phyloP scores from a whole-genome alignment of 257 asterid species.

The Nicotiana attenuata region DNA sequence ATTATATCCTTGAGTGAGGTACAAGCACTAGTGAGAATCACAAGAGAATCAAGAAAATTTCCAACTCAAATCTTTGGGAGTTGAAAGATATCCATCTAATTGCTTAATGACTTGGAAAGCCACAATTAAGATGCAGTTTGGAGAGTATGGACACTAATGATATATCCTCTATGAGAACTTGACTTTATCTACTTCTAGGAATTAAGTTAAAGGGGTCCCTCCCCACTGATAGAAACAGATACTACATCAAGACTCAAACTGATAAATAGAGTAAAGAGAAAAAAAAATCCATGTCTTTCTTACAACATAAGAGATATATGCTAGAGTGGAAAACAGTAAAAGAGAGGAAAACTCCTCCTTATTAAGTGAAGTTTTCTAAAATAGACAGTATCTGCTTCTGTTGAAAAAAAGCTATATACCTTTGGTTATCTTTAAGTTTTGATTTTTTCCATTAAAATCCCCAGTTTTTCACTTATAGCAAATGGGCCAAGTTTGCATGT shows the following conservation, averaged over 20 bases:
- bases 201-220: slow-evolving; percentile 20
- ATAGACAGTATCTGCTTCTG: neutral
- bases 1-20: neutral
- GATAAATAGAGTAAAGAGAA: neutral
- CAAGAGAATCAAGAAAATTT: slow-evolving; percentile 5
- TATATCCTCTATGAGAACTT: slow-evolving; percentile 11
- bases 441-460: neutral
- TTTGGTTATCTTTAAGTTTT: neutral
- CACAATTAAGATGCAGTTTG: slow-evolving; percentile 10
- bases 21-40: slow-evolving; percentile 12
- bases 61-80: slow-evolving; percentile 12
- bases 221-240: slow-evolving; percentile 17
- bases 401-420: slow-evolving; percentile 5
- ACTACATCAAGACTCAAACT: slow-evolving; percentile 1
- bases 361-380: neutral
- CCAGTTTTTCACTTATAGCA: slow-evolving; percentile 2
- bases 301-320: slow-evolving; percentile 13
- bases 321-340: slow-evolving; percentile 5
- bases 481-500: slow-evolving; percentile 14
- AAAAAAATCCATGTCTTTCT: slow-evolving; percentile 3
- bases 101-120: slow-evolving; percentile 11
- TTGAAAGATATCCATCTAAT: neutral
- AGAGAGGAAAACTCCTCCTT: neutral
- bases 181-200: slow-evolving; percentile 24
- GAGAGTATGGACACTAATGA: slow-evolving; percentile 20